Evolutionary conservation across 148 eudicot species (phyloP).

Genomic region (Rhododendron kiyosumense): DNA sequence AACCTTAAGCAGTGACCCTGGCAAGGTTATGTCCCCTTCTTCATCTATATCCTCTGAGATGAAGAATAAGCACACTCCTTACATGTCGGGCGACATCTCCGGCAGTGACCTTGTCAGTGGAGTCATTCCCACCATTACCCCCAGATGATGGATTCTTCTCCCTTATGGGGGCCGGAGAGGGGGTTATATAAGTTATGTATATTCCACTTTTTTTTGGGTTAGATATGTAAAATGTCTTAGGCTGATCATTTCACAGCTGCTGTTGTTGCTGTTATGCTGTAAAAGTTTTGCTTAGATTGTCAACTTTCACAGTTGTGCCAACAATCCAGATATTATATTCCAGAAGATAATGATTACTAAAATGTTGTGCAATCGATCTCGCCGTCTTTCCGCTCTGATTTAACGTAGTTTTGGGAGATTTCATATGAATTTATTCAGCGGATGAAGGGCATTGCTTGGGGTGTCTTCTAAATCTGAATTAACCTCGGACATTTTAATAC

Average conservation of each 20-base stretch:
- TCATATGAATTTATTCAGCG: not conserved
- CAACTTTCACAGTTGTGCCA: not conserved
- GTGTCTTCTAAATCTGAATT: not conserved
- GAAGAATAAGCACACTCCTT: conserved; percentile 26
- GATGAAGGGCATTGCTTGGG: not conserved
- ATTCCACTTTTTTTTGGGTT: not conserved
- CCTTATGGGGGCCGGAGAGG: not conserved
- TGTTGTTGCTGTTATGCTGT: not conserved
- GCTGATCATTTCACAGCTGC: not conserved
- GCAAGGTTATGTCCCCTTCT: conserved; percentile 12
- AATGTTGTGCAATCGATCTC: not conserved
- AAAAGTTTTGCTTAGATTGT: not conserved
- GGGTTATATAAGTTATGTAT: not conserved
- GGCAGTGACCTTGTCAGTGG: conserved; percentile 62
- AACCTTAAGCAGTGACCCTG: conserved; percentile 12
- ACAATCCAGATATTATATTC: not conserved
- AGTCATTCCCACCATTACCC: conserved; percentile 34
- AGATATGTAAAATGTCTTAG: not conserved
- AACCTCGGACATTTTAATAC: not conserved
- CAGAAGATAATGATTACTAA: not conserved
- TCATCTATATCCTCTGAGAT: conserved; percentile 25
- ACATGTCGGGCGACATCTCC: conserved; percentile 34
- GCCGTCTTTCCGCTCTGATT: not conserved
- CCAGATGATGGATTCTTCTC: conserved; percentile 28
- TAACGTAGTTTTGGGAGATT: not conserved